Conservation (phyloP, 805 yeast genomes). For the Candida quercuum region DNA sequence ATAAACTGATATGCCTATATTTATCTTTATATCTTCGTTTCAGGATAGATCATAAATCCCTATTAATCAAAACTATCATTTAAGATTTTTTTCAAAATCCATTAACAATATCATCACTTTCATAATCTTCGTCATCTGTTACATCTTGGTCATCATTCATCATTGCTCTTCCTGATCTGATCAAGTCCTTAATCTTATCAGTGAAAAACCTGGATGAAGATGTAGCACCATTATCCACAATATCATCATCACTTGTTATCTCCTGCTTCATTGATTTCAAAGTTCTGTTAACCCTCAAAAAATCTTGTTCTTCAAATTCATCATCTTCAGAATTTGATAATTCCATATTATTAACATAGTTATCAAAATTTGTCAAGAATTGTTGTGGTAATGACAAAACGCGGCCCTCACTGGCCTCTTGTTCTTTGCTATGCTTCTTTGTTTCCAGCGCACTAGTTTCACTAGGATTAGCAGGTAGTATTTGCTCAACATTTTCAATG, state of each 20-base stretch:
- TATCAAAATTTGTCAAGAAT: constrained; percentile 23
- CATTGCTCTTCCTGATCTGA: constrained; percentile 9
- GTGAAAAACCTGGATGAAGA: constrained; percentile 8
- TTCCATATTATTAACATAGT: constrained; percentile 20
- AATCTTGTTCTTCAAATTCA: constrained; percentile 20
- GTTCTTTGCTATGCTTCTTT: too few relatives aligned
- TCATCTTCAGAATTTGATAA: constrained; percentile 16
- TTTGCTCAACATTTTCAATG: constrained; percentile 10
- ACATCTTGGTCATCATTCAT: constrained; percentile 7
- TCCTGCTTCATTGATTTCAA: constrained; percentile 7
- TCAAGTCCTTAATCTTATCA: constrained; percentile 15
- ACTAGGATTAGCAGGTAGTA: neutral
- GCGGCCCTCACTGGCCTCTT: constrained; percentile 1
- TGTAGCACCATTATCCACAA: constrained; percentile 2
- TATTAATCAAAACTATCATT: too few relatives aligned
- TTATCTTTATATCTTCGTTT: too few relatives aligned
- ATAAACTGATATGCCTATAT: too few relatives aligned
- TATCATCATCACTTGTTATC: constrained; percentile 8
- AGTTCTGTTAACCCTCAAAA: constrained; percentile 18
- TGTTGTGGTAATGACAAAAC: constrained; percentile 24
- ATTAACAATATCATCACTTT: constrained; percentile 12
- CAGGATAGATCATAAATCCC: too few relatives aligned
- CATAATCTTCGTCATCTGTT: constrained; percentile 8
- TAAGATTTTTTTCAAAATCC: constrained; percentile 8
- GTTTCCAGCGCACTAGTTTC: constrained; percentile 3